Conservation (phyloP, 192 early-diverging fungal genomes). For the Obelidium mucronatum region DNA sequence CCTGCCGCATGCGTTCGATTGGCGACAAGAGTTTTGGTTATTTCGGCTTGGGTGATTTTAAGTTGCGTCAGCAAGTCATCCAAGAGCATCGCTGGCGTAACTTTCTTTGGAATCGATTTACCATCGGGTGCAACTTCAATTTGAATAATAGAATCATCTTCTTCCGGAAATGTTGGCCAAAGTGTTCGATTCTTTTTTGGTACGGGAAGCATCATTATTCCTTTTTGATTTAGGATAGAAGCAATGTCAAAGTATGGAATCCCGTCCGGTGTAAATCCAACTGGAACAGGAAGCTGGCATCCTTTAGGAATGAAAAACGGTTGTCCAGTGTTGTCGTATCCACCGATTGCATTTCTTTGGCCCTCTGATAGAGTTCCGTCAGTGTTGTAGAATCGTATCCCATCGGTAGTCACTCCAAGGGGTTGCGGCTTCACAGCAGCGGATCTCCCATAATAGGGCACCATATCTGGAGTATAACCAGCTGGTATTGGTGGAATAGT, state of each 20-base stretch:
- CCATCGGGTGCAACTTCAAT: slow-evolving; percentile 28
- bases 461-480: slow-evolving; percentile 53
- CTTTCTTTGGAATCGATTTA: slow-evolving; percentile 14
- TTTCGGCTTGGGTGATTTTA: slow-evolving; percentile 47
- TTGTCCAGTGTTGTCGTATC: slow-evolving; percentile 63
- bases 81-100: slow-evolving; percentile 42
- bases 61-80: slow-evolving; percentile 47
- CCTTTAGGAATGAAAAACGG: slow-evolving; percentile 68
- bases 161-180: slow-evolving; percentile 51
- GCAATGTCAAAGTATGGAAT: slow-evolving; percentile 68
- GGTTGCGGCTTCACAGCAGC: slow-evolving; percentile 59
- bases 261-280: slow-evolving; percentile 64
- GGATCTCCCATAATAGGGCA: slow-evolving; percentile 60
- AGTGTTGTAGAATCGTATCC: slow-evolving; percentile 56
- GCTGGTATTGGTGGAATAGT: slow-evolving; percentile 55
- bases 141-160: slow-evolving; percentile 43
- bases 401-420: slow-evolving; percentile 55
- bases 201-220: slow-evolving; percentile 53
- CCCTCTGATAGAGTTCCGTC: slow-evolving; percentile 47
- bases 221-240: slow-evolving; percentile 57
- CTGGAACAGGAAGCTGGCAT: slow-evolving; percentile 56
- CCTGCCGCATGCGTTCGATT: slow-evolving; percentile 36
- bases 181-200: slow-evolving; percentile 32
- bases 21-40: slow-evolving; percentile 45
- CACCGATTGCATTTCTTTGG: slow-evolving; percentile 56